Percentiles rank a stretch among this genome's conserved stretches.
These are phyloP conservation scores for Cyberlindnera sargentensis DNA, from an alignment of 805 yeast genomes.

Conservation along the genomic window DNA sequence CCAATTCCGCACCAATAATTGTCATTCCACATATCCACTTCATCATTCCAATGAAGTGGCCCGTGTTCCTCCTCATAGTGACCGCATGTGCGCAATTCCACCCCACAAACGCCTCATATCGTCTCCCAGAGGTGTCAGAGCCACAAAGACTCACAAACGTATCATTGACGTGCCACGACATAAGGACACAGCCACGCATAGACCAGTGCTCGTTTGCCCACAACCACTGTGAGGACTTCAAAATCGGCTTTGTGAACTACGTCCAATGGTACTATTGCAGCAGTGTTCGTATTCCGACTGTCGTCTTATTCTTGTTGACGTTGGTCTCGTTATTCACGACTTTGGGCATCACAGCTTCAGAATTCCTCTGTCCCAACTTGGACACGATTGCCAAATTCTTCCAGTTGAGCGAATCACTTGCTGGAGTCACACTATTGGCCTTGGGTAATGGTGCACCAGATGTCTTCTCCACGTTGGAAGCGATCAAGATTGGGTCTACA, in stretches of 20 bases:
- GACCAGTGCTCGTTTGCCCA: conserved; percentile 18
- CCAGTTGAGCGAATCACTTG: conserved; percentile 65
- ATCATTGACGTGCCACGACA: conserved; percentile 16
- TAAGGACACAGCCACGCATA: conserved; percentile 5
- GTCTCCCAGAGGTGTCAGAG: background rate
- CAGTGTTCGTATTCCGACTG: background rate
- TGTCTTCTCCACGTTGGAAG: conserved; percentile 75
- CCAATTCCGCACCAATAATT: too few species aligned
- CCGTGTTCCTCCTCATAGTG: too few species aligned
- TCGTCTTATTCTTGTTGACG: conserved; percentile 3
- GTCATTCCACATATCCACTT: background rate
- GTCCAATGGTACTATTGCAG: conserved; percentile 19
- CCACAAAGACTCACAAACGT: background rate
- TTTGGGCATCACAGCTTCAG: conserved; percentile 78
- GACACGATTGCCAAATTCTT: conserved; percentile 58
- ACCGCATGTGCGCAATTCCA: background rate
- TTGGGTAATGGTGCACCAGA: conserved; percentile 94
- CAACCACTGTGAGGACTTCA: conserved; percentile 19
- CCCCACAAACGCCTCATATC: background rate
- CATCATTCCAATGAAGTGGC: background rate
- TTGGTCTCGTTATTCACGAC: conserved; percentile 46
- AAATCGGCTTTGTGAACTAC: conserved; percentile 21
- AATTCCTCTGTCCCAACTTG: conserved; percentile 75
- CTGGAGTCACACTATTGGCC: conserved; percentile 86
- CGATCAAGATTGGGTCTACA: conserved; percentile 63